Evolutionary conservation across 2,329 filamentous ascomycete genomes (phyloP).

Genomic region (Thielaviopsis musarum): DNA sequence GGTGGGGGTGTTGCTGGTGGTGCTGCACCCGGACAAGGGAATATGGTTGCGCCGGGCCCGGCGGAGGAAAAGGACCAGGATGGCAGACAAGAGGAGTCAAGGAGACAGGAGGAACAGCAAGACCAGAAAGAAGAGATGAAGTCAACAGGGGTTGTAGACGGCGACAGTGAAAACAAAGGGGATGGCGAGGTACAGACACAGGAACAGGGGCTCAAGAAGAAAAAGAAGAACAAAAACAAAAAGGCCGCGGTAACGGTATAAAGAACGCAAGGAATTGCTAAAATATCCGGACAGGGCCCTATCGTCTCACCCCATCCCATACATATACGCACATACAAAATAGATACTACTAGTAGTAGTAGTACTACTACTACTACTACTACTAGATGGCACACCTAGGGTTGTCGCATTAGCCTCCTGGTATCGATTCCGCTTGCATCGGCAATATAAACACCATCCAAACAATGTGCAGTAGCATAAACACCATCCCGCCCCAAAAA

Average conservation of each 20-base stretch:
- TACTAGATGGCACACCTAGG: no score
- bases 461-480: no score
- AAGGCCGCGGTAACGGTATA: not conserved
- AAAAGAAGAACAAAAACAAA: conserved; percentile 8
- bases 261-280: not conserved
- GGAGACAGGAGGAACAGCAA: not conserved
- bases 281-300: not conserved
- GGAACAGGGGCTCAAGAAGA: not conserved
- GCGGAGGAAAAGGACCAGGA: not conserved
- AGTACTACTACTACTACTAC: no score
- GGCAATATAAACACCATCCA: not conserved
- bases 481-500: no score
- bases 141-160: not conserved
- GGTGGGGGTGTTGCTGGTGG: no score
- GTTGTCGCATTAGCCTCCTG: no score
- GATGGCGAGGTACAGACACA: not conserved
- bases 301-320: not conserved
- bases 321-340: no score
- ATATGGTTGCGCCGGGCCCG: not conserved
- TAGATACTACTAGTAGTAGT: no score
- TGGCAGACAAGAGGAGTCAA: no score
- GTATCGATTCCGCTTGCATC: no score
- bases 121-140: not conserved
- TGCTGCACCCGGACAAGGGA: no score
- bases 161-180: not conserved